Percentiles rank a stretch among this genome's conserved stretches.
These are phyloP conservation scores for Colletotrichum sp. DNA, from an alignment of 2,329 filamentous ascomycete species.

Conservation along the genomic window DNA sequence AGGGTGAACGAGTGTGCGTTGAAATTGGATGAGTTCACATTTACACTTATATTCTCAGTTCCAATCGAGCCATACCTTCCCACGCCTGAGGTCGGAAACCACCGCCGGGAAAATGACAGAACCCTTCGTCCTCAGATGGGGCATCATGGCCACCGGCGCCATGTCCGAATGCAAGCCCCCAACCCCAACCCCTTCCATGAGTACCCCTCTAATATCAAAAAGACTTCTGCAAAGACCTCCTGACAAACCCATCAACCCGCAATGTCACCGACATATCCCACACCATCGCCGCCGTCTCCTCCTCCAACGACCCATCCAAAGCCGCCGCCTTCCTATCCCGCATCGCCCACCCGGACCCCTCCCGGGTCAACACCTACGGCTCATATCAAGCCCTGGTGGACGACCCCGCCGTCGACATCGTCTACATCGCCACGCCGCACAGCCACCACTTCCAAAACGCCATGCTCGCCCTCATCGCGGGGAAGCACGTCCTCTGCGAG, in stretches of 20 bases:
- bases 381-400: conserved; percentile 82
- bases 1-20: neutral
- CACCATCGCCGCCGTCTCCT: conserved; percentile 73
- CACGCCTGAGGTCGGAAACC: rapidly evolving
- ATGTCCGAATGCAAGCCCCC: conserved; percentile 60
- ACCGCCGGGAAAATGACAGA: conserved; percentile 43
- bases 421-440: conserved; percentile 91
- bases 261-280: conserved; percentile 76
- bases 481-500: conserved; percentile 89
- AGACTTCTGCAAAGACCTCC: conserved; percentile 79
- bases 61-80: rapidly evolving
- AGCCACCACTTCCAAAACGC: conserved; percentile 92
- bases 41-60: rapidly evolving
- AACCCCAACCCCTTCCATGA: neutral
- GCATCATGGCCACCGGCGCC: conserved; percentile 64
- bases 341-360: conserved; percentile 70
- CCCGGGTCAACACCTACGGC: conserved; percentile 74
- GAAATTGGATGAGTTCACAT: rapidly evolving
- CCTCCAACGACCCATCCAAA: conserved; percentile 79
- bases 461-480: conserved; percentile 79
- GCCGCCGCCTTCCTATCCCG: conserved; percentile 83
- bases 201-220: neutral
- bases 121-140: conserved; percentile 59
- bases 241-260: conserved; percentile 73
- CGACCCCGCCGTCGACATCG: conserved; percentile 79